phyloP scores from a whole-genome alignment of 2,329 filamentous ascomycete genomes.

The Hyphodiscus sp. region DNA sequence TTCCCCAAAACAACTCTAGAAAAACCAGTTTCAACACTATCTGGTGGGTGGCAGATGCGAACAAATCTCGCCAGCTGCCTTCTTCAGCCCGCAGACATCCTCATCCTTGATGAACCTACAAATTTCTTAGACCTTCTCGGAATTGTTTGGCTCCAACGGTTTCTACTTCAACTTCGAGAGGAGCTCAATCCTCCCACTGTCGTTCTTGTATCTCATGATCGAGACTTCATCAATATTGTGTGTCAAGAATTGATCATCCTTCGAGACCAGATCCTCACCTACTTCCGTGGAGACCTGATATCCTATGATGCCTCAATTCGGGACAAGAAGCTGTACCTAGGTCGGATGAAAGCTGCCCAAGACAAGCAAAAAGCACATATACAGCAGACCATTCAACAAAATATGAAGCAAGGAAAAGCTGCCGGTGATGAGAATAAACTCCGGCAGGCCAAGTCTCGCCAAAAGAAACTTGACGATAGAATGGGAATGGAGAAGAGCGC shows the following conservation, averaged over 20 bases:
- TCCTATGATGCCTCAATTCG: slow-evolving; percentile 63
- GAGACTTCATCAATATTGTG: slow-evolving; percentile 70
- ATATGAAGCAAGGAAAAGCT: slow-evolving; percentile 67
- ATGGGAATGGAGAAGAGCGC: slow-evolving; percentile 70
- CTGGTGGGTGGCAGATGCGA: slow-evolving; percentile 72
- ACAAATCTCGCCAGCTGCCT: slow-evolving; percentile 59
- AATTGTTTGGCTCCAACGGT: slow-evolving; percentile 77
- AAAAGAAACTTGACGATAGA: slow-evolving; percentile 78
- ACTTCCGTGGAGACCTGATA: slow-evolving; percentile 69
- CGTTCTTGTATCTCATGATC: slow-evolving; percentile 77
- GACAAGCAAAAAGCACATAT: slow-evolving; percentile 77
- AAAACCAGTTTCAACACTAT: slow-evolving; percentile 57
- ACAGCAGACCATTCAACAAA: slow-evolving; percentile 68
- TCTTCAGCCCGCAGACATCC: slow-evolving; percentile 65
- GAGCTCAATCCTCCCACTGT: slow-evolving; percentile 54
- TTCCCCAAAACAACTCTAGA: slow-evolving; percentile 58
- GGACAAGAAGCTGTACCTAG: slow-evolving; percentile 61
- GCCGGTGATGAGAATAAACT: slow-evolving; percentile 81
- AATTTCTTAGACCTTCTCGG: slow-evolving; percentile 80
- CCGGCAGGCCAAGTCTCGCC: slow-evolving; percentile 75
- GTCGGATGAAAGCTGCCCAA: slow-evolving; percentile 73
- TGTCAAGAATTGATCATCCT: slow-evolving; percentile 72
- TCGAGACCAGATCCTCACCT: slow-evolving; percentile 62
- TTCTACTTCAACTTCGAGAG: slow-evolving; percentile 54
- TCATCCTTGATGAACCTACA: slow-evolving; percentile 81